phyloP scores from a whole-genome alignment of 257 asterid genomes.

The Plantago ovata region DNA sequence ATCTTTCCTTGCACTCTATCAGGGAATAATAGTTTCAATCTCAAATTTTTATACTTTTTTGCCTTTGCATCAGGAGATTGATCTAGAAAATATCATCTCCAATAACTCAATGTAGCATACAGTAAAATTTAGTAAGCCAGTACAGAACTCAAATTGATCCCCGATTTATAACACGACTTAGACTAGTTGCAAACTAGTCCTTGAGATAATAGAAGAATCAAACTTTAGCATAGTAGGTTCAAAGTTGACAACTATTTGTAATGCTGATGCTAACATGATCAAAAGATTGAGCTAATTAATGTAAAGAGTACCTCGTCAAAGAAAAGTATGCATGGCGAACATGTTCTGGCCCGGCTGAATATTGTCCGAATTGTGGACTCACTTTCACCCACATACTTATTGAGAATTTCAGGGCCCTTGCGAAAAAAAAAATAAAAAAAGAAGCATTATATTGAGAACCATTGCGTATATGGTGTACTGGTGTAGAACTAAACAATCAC shows the following conservation, averaged over 20 bases:
- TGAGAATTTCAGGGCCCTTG: conserved; percentile 88
- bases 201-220: not conserved
- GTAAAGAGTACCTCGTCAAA: conserved; percentile 67
- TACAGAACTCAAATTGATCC: too few relatives aligned
- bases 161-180: too few relatives aligned
- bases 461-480: not conserved
- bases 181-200: too few relatives aligned
- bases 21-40: too few relatives aligned
- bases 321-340: conserved; percentile 89
- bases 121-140: not conserved
- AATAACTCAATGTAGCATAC: too few relatives aligned
- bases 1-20: too few relatives aligned
- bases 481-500: conserved; percentile 5
- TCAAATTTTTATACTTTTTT: too few relatives aligned
- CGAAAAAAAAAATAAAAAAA: conserved; percentile 14
- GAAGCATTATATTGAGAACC: conserved; percentile 6
- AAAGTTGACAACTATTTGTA: conserved; percentile 5
- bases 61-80: too few relatives aligned
- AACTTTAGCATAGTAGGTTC: not conserved
- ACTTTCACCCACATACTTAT: conserved; percentile 92
- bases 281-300: not conserved
- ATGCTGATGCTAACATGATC: conserved; percentile 4
- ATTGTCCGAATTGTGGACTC: conserved; percentile 72
- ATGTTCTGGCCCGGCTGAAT: conserved; percentile 86
- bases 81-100: too few relatives aligned